These are phyloP conservation scores for Cladosporium sp. DNA, from an alignment of 2,329 filamentous ascomycete genomes.

Conservation along the genomic window DNA sequence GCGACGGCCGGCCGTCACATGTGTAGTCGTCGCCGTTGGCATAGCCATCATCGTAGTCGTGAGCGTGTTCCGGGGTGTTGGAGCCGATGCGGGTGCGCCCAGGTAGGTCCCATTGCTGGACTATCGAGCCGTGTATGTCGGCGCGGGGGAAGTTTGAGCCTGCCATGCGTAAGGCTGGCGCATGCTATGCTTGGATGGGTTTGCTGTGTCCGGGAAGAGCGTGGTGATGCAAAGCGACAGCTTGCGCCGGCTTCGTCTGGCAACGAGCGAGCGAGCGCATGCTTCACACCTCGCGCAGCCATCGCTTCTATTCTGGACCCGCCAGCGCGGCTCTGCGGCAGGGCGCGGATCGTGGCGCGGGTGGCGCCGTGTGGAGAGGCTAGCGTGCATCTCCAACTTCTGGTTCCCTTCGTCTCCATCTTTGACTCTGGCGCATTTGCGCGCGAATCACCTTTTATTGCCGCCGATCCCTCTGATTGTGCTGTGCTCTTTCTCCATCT, in stretches of 20 bases:
- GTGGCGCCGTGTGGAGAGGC: background rate
- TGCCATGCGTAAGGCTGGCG: slow-evolving; percentile 19
- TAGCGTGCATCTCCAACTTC: background rate
- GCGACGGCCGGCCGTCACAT: slow-evolving; percentile 5
- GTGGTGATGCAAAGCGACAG: background rate
- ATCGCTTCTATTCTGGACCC: slow-evolving; percentile 1
- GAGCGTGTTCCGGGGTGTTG: slow-evolving; percentile 11
- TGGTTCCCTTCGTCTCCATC: slow-evolving; percentile 10
- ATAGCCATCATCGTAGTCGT: slow-evolving; percentile 8
- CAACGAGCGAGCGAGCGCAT: background rate
- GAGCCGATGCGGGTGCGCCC: slow-evolving; percentile 18
- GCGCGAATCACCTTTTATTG: background rate
- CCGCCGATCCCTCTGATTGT: background rate
- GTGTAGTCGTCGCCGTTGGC: slow-evolving; percentile 11
- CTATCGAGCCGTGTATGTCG: slow-evolving; percentile 25
- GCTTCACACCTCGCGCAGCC: background rate
- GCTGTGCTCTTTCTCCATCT: background rate
- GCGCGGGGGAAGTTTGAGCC: slow-evolving; percentile 21
- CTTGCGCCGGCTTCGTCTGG: background rate
- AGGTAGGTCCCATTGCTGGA: slow-evolving; percentile 24
- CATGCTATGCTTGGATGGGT: slow-evolving; percentile 14
- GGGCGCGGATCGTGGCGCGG: background rate
- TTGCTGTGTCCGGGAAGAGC: background rate
- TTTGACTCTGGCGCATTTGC: background rate
- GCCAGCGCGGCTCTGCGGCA: slow-evolving; percentile 4